Evolutionary conservation across 2,329 filamentous ascomycete genomes (phyloP), one percentile per base, ranked within the genome.

Genomic region (Emydomyces testavorans): DNA sequence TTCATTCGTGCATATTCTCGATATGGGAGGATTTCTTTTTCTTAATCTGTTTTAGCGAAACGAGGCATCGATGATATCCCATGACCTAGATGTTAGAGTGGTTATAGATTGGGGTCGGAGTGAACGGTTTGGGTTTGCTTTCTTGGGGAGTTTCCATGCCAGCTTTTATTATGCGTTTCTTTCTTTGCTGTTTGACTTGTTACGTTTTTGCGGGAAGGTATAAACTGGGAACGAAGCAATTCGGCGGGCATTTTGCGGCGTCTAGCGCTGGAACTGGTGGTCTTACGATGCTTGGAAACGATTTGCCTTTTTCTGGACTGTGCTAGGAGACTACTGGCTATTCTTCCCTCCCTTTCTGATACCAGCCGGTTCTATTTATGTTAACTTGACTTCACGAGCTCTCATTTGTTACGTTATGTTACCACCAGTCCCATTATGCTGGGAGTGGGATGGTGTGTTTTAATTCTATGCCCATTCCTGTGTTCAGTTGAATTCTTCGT

Each of bases 11-110:
- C 20, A 20, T 20, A 23, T n/a, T 43, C 26, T 34, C 23, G 29
- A 37, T 43, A 36, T 38, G 38, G 21, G 23, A 36, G 7, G 46
- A 13, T 32, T 34, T 40, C n/a, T 41, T 49, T 42, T 31, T 8
- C n/a, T 38, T 29, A 13, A 21, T 38, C 35, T 39, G 20, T 48
- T 43, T 38, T 32, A 40, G 45, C 39, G 43, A 35, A 50, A 50
- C 35, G 45, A 51, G 40, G 39, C 39, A 48, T 51, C 45, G 45
- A 47, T 20, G 45, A 46, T 46, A 51, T 48, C 45, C 49, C 46
- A 51, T 43, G 49, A 44, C 45, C 45, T 51, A 51, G 49, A 51
- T 38, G 49, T 52, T 52, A 49, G 46, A 52, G 36, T 32, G 46
- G 46, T 37, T 41, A 47, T 47, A 47, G 45, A 47, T 11, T 37